Conservation (phyloP, 2,329 filamentous ascomycete genomes). For the Lojkania enalia region DNA sequence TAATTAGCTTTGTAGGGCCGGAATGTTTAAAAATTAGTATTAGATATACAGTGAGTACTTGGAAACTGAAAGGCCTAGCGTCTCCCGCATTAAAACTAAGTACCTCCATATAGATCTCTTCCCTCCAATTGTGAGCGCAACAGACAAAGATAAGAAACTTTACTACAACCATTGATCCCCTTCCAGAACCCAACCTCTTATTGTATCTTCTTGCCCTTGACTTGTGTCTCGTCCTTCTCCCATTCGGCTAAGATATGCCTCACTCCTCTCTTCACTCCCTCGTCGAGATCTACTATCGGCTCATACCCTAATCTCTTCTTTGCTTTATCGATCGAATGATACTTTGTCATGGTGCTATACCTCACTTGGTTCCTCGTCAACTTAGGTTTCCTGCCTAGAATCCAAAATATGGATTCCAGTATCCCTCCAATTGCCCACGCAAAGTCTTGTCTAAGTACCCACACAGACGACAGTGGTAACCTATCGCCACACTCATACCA, state of each 20-base stretch:
- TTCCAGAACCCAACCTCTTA: no score
- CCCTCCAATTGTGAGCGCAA: no score
- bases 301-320: constrained; percentile 69
- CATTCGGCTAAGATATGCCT: constrained; percentile 44
- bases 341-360: constrained; percentile 74
- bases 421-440: constrained; percentile 48
- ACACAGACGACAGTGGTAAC: constrained; percentile 45
- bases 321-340: constrained; percentile 78
- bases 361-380: constrained; percentile 55
- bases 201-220: constrained; percentile 41
- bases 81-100: no score
- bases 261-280: constrained; percentile 59
- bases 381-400: constrained; percentile 50
- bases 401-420: constrained; percentile 52
- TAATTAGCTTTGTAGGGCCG: no score
- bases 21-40: no score
- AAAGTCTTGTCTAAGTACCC: constrained; percentile 48
- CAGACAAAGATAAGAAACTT: no score
- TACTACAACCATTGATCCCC: no score
- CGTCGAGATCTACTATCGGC: constrained; percentile 67
- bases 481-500: constrained; percentile 51
- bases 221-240: constrained; percentile 25
- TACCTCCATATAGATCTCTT: no score
- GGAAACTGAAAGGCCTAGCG: no score
- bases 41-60: no score